Evolutionary conservation across 176 grass and related monocot species (phyloP), one percentile per base, ranked within the genome.

Genomic region (Avena insularis): DNA sequence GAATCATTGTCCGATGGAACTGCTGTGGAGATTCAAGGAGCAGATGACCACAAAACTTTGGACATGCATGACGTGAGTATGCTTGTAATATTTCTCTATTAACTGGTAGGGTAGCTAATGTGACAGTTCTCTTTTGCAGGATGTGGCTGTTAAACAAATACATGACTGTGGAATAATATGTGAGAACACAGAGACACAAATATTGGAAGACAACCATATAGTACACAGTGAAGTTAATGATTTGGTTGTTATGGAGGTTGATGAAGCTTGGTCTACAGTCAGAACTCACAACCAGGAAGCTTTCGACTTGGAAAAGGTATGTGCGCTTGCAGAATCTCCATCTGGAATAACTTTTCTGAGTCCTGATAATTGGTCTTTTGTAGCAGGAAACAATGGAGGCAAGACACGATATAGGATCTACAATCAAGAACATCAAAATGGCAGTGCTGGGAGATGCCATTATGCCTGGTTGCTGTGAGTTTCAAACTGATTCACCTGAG

Each of bases 301-400:
- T 82, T 82, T 77, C 62, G 71, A 77, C 53, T 46, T 82, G 70
- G 78, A 86, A 27, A 86, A 78, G 71, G 83, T 90, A 58, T 69
- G 20, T 77, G 50, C 14, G 3, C 38, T 36, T 69, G 79, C 78
- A 82, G 38, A 90, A 90, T 61, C 14, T 82, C 71, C 63, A 86
- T 64, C 77, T 67, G 51, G 48, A 84, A 11, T 84, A 60, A 15
- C 68, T 60, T 84, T 31, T 79, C 36, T 25, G 1, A 75, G 38
- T 80, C 75, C 59, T 87, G 50, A 87, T 73, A 70, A 48, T 53
- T 79, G 38, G 15, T 69, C 43, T 29, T 91, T 53, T 91, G 49
- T 77, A 86, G 87, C 83, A 92, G 77, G 59, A 77, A 83, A 61
- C 68, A 84, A 77, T 46, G 21, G 84, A 92, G 68, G 81, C 36